Percentiles rank a stretch among this genome's conserved stretches.
Evolutionary conservation across 768 basidiomycete species (phyloP).

Genomic region (Thelephora ganbajun): DNA sequence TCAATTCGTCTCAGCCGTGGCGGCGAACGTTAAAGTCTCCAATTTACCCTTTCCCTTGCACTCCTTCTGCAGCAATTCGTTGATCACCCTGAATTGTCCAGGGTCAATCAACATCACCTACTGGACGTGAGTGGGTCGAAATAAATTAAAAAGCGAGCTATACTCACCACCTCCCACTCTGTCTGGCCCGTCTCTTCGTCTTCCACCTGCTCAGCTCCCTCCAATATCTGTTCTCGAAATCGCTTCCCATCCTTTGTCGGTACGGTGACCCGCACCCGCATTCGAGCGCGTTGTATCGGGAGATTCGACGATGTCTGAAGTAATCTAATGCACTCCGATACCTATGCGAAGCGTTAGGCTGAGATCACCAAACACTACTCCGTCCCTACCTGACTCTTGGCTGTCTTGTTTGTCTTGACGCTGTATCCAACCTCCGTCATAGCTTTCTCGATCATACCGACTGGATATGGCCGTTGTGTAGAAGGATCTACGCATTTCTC

Average conservation of each 20-base stretch:
- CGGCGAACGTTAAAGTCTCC: conserved; percentile 69
- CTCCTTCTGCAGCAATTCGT: conserved; percentile 83
- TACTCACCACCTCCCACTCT: conserved; percentile 80
- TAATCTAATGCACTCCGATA: conserved; percentile 76
- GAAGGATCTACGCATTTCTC: conserved; percentile 93
- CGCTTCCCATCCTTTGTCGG: conserved; percentile 50
- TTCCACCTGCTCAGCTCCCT: conserved; percentile 73
- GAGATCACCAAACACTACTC: not conserved
- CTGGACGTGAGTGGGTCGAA: not conserved
- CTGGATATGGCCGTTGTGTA: conserved; percentile 81
- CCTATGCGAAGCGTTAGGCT: conserved; percentile 28
- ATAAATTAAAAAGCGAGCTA: not conserved
- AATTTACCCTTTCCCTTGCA: conserved; percentile 78
- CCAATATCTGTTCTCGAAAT: conserved; percentile 56
- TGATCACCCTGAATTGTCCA: conserved; percentile 76
- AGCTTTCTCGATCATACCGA: conserved; percentile 94
- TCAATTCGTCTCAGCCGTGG: conserved; percentile 26
- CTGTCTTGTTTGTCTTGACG: conserved; percentile 76
- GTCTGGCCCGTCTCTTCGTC: conserved; percentile 56
- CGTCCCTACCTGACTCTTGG: conserved; percentile 74
- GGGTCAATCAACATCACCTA: conserved; percentile 92
- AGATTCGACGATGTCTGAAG: conserved; percentile 75
- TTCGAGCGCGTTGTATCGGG: conserved; percentile 84
- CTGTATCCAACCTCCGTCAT: conserved; percentile 94
- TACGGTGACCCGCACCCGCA: conserved; percentile 79